Base-by-base conservation (phyloP, 257 asterid species). In the Lycium ferocissimum region DNA sequence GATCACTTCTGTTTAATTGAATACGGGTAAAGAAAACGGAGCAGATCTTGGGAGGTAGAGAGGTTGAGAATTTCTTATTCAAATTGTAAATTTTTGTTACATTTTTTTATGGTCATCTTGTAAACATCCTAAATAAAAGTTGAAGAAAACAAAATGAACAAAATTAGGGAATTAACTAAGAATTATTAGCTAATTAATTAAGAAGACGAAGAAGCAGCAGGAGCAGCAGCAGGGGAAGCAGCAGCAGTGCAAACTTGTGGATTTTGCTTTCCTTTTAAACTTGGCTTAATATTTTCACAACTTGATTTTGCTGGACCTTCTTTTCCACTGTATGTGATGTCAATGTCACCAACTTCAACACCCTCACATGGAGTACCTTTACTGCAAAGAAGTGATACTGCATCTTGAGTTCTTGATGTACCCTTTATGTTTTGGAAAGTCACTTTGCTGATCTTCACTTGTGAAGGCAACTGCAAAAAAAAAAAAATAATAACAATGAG, bases 251-350 rank as follows among this genome's bases (percentile, higher is more conserved):
- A 85, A 43, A 79, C 83, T 2, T 85, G 80, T n/a, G 90, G 91
- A n/a, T 33, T 61, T 3, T 83, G 85, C 5, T 61, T 80, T 12
- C 92, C 91, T 0, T 67, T 84, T 7, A 88, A 66, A 18, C 0
- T 80, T 5, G 92, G 91, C 59, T 83, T 81, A 40, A 90, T 80
- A 73, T 89, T 91, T 0, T 86, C 72, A 76, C 91, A 91, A 61
- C 76, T 85, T 2, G 92, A 83, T 26, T 63, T 81, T 2, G 87
- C 87, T 6, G 88, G 69, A 2, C 92, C 92, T 13, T 76, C 58
- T 9, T 62, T 37, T 3, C 93, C 91, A 18, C 26, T 35, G 70
- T 88, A 89, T 7, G 75, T 35, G 35, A 90, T 58, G 69, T 89
- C 82, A 47, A 89, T 85, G 37, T 89, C 69, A 3, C 80, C 71